Evolutionary conservation across 805 yeast species (phyloP).

Genomic region (Sungouiozyma intestinalis): DNA sequence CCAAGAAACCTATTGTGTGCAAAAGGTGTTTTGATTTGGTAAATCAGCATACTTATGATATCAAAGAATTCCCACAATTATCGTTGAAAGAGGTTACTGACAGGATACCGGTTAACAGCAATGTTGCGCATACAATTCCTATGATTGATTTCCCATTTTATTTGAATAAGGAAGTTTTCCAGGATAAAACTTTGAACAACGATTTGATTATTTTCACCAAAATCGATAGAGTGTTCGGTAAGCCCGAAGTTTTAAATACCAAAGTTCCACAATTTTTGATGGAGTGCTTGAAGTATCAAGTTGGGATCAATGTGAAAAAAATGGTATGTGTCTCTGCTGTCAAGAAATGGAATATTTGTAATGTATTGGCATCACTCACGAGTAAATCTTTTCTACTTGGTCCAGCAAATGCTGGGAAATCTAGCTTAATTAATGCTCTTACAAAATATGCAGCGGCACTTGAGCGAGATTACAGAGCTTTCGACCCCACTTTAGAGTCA

Average conservation of each 20-base stretch:
- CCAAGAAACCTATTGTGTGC: conserved; percentile 31
- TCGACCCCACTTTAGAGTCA: conserved; percentile 5
- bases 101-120: conserved; percentile 33
- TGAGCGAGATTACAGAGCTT: conserved; percentile 8
- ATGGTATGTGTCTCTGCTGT: conserved; percentile 17
- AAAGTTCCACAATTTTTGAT: conserved; percentile 25
- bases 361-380: conserved; percentile 14
- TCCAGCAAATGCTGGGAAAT: conserved; percentile 60
- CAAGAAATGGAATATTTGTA: conserved; percentile 22
- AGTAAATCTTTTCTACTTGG: conserved; percentile 46
- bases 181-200: conserved; percentile 7
- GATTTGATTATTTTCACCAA: conserved; percentile 19
- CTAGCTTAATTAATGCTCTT: conserved; percentile 44
- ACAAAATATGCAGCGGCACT: conserved; percentile 23
- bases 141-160: conserved; percentile 67
- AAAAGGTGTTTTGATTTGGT: conserved; percentile 46
- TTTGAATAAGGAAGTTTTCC: conserved; percentile 26
- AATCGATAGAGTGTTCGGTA: conserved; percentile 25
- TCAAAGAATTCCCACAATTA: conserved; percentile 26
- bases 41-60: conserved; percentile 33
- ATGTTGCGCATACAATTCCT: conserved; percentile 50
- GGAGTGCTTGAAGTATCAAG: conserved; percentile 22
- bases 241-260: conserved; percentile 12
- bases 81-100: conserved; percentile 26
- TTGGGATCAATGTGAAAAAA: conserved; percentile 24